A percentile compares a stretch with the other conserved stretches of the same genome.
Evolutionary conservation across 805 yeast genomes (phyloP).

Genomic region (Wickerhamomyces pijperi): DNA sequence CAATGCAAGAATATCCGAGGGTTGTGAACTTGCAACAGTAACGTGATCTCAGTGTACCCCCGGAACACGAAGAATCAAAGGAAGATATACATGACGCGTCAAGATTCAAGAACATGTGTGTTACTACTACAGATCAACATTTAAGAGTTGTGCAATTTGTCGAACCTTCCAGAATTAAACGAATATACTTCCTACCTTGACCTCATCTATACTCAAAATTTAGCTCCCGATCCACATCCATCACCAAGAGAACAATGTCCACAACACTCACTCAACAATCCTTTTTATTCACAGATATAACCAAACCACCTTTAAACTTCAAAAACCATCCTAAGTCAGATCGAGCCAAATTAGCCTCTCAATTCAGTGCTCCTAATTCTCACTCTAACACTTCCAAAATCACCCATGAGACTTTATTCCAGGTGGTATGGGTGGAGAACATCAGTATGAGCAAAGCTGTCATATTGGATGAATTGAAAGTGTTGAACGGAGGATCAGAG

Average conservation of each 20-base stretch:
- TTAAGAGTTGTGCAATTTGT: no score
- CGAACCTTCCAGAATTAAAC: no score
- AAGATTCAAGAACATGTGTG: no score
- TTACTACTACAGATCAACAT: no score
- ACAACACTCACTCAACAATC: not conserved
- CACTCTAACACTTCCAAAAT: slow-evolving; percentile 1
- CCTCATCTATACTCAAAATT: no score
- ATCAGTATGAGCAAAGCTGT: slow-evolving; percentile 36
- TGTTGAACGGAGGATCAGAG: slow-evolving; percentile 33
- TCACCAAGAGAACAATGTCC: not conserved
- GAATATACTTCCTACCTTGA: no score
- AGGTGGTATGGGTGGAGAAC: slow-evolving; percentile 45
- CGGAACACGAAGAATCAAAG: no score
- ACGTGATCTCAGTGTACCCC: no score
- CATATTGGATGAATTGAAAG: slow-evolving; percentile 43
- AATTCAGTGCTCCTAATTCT: slow-evolving; percentile 2
- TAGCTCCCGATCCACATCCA: no score
- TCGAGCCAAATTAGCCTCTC: slow-evolving; percentile 9
- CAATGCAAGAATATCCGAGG: no score
- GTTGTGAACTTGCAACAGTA: no score
- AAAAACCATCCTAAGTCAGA: slow-evolving; percentile 11
- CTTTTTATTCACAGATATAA: slow-evolving; percentile 5
- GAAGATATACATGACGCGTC: no score
- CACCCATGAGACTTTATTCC: slow-evolving; percentile 30
- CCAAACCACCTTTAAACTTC: slow-evolving; percentile 3